Conservation (phyloP, 1,284 basidiomycete genomes). For the Rhodotorula sp. region DNA sequence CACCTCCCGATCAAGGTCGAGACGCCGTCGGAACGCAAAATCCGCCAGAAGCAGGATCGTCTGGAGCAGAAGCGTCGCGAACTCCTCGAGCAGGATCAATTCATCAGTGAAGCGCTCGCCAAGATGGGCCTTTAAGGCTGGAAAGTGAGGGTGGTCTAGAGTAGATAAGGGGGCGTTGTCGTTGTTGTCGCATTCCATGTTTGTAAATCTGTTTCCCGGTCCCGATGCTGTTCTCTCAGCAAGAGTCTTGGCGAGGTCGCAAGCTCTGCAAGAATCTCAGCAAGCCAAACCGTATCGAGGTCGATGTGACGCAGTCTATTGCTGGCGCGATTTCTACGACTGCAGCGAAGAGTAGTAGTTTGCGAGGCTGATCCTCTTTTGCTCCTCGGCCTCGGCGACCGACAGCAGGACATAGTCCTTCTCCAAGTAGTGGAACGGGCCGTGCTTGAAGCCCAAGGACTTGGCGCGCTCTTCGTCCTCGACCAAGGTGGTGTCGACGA, state of each 20-base stretch:
- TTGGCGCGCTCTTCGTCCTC: slow-evolving; percentile 57
- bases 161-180: neutral
- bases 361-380: slow-evolving; percentile 36
- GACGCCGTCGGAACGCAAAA: neutral
- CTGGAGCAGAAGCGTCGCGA: neutral
- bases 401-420: slow-evolving; percentile 33
- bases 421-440: slow-evolving; percentile 56
- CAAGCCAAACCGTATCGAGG: no score
- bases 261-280: no score
- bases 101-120: neutral
- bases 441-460: slow-evolving; percentile 60
- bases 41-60: slow-evolving; percentile 47
- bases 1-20: neutral
- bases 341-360: slow-evolving; percentile 37
- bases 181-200: neutral
- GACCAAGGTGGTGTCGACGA: slow-evolving; percentile 44
- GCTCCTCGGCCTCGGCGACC: slow-evolving; percentile 36
- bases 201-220: no score
- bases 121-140: neutral
- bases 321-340: neutral
- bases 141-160: neutral
- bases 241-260: no score
- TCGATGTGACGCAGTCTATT: no score
- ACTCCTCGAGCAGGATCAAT: neutral
- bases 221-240: no score